Evolutionary conservation across 2,329 filamentous ascomycete species (phyloP), one percentile per base, ranked within the genome.

Genomic region (Trichoderma polysporum): DNA sequence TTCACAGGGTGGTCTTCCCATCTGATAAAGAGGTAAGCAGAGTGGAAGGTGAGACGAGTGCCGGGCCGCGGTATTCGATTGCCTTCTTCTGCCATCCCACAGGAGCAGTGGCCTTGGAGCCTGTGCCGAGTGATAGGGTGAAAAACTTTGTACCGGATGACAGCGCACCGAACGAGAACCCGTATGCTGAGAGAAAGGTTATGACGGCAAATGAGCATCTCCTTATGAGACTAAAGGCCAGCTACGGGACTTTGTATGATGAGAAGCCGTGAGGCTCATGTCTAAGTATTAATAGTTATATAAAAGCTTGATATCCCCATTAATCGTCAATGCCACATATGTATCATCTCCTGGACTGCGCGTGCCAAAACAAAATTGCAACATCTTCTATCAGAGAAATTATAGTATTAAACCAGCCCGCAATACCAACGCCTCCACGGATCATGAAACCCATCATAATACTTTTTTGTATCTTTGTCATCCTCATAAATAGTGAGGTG

Each of bases 1-100:
- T 97, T 6, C 95, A 98, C 76, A 84, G 94, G 12, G 95, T 98
- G 33, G 88, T 94, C 0, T 95, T 97, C 70, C 79, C 83, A 0
- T 67, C 71, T 0, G 72, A 70, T 7, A 71, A 70, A 10, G 73
- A 70, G 15, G 67, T 67, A 5, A 66, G 56, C 15, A 66, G 33
- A 9, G 74, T 80, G 1, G 69, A 76, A 2, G 83, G 81, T n/a
- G 85, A 86, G 75, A 79, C 77, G 4, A 83, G 79, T 35, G 72
- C 74, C 0, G 84, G 83, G 29, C 81, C 86, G 68, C 79, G 89
- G 56, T 91, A 90, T 73, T 88, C 86, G 10, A 88, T 91, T 69
- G 89, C 85, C 7, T 91, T 86, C 77, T 91, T 91, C 77, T 90
- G 87, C 70, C 89, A 91, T 73, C 89, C 89, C 1, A 82, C 84